Conservation (phyloP, 768 basidiomycete species). For the Suillus brevipes region DNA sequence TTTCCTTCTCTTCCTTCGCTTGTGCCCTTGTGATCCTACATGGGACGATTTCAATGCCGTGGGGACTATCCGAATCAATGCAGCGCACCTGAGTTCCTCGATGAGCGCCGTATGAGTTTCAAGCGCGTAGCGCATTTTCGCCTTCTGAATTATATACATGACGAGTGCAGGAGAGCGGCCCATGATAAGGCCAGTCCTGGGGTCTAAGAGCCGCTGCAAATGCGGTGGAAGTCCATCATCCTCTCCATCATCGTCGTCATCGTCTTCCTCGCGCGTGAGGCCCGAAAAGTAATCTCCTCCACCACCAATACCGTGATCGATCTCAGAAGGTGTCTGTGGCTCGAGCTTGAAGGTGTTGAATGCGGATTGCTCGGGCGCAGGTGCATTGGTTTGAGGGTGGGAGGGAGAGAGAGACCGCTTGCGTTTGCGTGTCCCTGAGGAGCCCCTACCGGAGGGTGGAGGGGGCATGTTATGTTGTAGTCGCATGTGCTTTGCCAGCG, state of each 20-base stretch:
- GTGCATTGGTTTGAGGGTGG: slow-evolving; percentile 23
- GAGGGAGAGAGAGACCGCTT: slow-evolving; percentile 31
- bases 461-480: slow-evolving; percentile 81
- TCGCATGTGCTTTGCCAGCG: slow-evolving; percentile 89
- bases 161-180: slow-evolving; percentile 71
- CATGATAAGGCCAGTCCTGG: slow-evolving; percentile 60
- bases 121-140: slow-evolving; percentile 69
- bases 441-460: slow-evolving; percentile 71
- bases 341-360: slow-evolving; percentile 71
- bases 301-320: slow-evolving; percentile 24
- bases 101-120: slow-evolving; percentile 66
- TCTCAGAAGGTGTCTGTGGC: slow-evolving; percentile 43
- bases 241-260: slow-evolving; percentile 31
- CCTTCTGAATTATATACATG: slow-evolving; percentile 68
- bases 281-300: slow-evolving; percentile 35
- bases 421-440: slow-evolving; percentile 70
- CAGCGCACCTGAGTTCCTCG: slow-evolving; percentile 54
- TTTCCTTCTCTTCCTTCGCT: slow-evolving; percentile 49
- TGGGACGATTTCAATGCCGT: neutral
- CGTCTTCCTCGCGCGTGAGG: slow-evolving; percentile 13
- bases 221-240: slow-evolving; percentile 56
- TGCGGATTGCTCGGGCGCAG: slow-evolving; percentile 21
- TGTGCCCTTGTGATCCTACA: slow-evolving; percentile 49
- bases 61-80: neutral
- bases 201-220: slow-evolving; percentile 51